A percentile compares a stretch with the other conserved stretches of the same genome.
Conservation (phyloP, 2,329 filamentous ascomycete genomes). For the Mycosphaerella sp. region DNA sequence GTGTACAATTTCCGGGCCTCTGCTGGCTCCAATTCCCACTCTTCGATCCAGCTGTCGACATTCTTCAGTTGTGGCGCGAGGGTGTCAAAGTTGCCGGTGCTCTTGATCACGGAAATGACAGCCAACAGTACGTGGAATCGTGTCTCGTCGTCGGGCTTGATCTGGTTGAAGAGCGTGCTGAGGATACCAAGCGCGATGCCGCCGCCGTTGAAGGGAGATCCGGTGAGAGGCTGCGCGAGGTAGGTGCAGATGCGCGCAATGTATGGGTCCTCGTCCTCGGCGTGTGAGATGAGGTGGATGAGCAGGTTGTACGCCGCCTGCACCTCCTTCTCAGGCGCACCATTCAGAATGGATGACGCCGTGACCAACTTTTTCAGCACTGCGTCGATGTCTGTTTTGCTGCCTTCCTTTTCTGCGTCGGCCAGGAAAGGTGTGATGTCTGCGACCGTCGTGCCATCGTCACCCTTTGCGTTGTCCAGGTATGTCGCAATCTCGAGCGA, state of each 20-base stretch:
- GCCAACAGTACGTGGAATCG: conserved; percentile 87
- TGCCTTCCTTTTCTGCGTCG: conserved; percentile 47
- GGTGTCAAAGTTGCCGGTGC: conserved; percentile 60
- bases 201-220: conserved; percentile 76
- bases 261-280: conserved; percentile 75
- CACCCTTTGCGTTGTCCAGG: conserved; percentile 69
- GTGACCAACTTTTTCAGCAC: conserved; percentile 83
- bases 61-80: conserved; percentile 77
- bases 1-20: conserved; percentile 80
- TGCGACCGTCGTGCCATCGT: conserved; percentile 51
- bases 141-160: conserved; percentile 66
- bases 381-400: conserved; percentile 65
- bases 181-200: conserved; percentile 84
- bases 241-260: conserved; percentile 84
- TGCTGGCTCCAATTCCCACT: conserved; percentile 77
- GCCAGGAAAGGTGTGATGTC: conserved; percentile 64
- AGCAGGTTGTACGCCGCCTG: conserved; percentile 95
- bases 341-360: conserved; percentile 69
- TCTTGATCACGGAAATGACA: conserved; percentile 75
- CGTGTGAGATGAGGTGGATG: conserved; percentile 84
- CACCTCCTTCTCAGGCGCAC: conserved; percentile 91
- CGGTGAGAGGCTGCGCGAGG: conserved; percentile 77
- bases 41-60: conserved; percentile 71
- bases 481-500: conserved; percentile 92
- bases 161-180: conserved; percentile 93